phyloP scores from a whole-genome alignment of 164 flowering plant species.

The Euptelea pleiosperma region DNA sequence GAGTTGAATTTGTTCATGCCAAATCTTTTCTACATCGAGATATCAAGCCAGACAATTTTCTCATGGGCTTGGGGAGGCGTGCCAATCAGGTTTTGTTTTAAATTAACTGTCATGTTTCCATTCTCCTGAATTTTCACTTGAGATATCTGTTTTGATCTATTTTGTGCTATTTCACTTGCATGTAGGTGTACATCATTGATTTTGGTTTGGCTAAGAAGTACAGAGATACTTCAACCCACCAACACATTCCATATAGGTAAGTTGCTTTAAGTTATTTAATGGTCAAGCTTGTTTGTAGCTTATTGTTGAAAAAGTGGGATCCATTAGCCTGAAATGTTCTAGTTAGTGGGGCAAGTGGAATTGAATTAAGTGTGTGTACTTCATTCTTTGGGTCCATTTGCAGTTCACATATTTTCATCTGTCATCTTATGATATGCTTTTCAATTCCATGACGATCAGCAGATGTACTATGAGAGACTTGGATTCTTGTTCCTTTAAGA shows the following conservation, averaged over 20 bases:
- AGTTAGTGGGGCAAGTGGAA: no score
- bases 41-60: conserved; percentile 87
- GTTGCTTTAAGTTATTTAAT: not conserved
- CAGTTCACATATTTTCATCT: no score
- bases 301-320: not conserved
- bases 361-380: no score
- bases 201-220: conserved; percentile 67
- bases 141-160: not conserved
- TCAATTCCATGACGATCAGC: no score
- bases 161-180: conserved; percentile 8
- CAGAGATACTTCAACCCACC: conserved; percentile 56
- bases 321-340: no score
- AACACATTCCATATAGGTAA: conserved; percentile 86
- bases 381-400: no score
- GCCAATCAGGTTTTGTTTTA: conserved; percentile 66
- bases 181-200: conserved; percentile 53
- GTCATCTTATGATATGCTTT: no score
- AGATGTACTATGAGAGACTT: no score
- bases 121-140: not conserved
- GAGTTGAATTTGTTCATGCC: conserved; percentile 78
- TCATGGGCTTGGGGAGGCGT: conserved; percentile 90
- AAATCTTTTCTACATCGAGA: conserved; percentile 82
- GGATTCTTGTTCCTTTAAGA: no score
- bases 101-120: not conserved
- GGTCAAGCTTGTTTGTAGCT: not conserved